Evolutionary conservation across 257 asterid species (phyloP).

Genomic region (Nicotiana noctiflora): DNA sequence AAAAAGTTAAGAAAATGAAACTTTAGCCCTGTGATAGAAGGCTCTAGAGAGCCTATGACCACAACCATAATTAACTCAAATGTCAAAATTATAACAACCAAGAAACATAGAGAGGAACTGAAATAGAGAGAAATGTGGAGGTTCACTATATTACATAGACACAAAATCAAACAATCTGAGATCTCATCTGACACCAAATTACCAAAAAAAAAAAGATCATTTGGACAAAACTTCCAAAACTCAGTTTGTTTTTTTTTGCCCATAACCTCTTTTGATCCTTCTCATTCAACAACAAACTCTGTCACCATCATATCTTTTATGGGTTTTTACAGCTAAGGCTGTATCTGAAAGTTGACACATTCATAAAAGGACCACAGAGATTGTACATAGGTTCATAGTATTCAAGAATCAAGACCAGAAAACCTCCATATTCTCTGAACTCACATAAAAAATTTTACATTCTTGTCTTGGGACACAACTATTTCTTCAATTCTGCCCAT

Average conservation of each 20-base stretch:
- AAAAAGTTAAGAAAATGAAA: background rate
- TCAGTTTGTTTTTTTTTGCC: conserved; percentile 30
- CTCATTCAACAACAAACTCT: conserved; percentile 84
- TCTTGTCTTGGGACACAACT: conserved; percentile 28
- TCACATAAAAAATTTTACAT: conserved; percentile 20
- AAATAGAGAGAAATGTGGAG: background rate
- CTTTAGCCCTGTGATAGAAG: background rate
- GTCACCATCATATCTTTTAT: conserved; percentile 68
- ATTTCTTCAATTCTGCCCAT: conserved; percentile 56
- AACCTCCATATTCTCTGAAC: conserved; percentile 60
- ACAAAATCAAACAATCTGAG: background rate
- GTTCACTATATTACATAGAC: background rate
- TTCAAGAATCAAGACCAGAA: no score
- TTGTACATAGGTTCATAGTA: conserved; percentile 29
- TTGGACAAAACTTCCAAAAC: conserved; percentile 35
- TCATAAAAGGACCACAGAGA: conserved; percentile 65
- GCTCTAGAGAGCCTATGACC: background rate
- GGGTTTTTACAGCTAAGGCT: conserved; percentile 81
- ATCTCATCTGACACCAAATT: background rate
- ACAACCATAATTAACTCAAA: background rate
- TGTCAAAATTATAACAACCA: background rate
- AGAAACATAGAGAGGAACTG: background rate
- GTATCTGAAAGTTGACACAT: conserved; percentile 56
- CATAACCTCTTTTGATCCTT: conserved; percentile 27
- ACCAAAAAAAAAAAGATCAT: background rate